Evolutionary conservation across 495 filamentous ascomycete species (phyloP), one percentile per base, ranked within the genome.

Genomic region (Cladorrhinum samala): DNA sequence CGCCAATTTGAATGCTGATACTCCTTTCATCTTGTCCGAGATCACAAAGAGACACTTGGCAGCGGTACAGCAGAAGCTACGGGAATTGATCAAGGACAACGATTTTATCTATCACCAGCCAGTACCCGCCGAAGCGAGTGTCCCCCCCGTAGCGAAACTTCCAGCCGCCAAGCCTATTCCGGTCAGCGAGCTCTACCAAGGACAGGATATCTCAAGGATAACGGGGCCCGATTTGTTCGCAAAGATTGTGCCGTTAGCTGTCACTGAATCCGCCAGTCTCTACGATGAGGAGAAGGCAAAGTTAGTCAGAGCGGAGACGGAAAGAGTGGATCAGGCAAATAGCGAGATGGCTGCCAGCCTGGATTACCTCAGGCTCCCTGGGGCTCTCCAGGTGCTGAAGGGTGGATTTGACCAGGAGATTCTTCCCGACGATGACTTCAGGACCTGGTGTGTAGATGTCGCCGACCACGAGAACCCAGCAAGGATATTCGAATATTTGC

Each of bases 261-360:
- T 98, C 7, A 98, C 93, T 4, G 91, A 98, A 66, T 93, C 89
- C 27, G 93, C 93, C 24, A 96, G 91, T 67, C 72, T 97, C 58
- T 98, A 98, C 66, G 93, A 97, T 63, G 93, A 98, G 70, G 93
- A 98, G 68, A 98, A 97, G 66, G 93, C 94, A 17, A 97, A 97
- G 69, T 72, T 98, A 36, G 83, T 96, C 25, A 82, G 93, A 25
- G 94, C 93, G 2, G 93, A 98, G 67, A 89, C 89, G 2, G 93
- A 97, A 68, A 85, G 86, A 56, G 89, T 93, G 6, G 90, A 96
- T 54, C 80, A 84, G 5, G 92, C 92, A 8, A 90, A 96, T 58
- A 83, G 89, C 56, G 94, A 97, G 67, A 94, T 98, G 88, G 90
- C 87, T 18, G 88, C 94, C 30, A 95, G 90, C 59, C 68, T 98